These are phyloP conservation scores for Colletotrichum truncatum DNA, from an alignment of 2,329 filamentous ascomycete genomes.

Conservation along the genomic window DNA sequence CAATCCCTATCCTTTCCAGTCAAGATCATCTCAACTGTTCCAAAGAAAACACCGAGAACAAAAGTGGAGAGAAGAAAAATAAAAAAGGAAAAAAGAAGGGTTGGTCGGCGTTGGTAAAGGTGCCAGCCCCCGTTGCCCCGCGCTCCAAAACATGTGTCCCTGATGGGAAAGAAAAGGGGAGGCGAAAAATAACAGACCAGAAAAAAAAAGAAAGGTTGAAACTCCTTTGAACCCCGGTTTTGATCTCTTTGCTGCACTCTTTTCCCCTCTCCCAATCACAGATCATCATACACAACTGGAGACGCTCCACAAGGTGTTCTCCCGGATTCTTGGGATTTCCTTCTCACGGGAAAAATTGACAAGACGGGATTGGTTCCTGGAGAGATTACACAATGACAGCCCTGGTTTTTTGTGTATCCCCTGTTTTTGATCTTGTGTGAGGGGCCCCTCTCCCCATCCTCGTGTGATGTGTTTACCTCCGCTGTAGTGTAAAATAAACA, in stretches of 20 bases:
- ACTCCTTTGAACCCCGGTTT: no score
- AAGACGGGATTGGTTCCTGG: background rate
- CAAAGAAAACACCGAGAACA: background rate
- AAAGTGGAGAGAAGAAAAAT: background rate
- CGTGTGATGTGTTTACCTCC: background rate
- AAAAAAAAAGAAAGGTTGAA: background rate
- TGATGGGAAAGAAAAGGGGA: background rate
- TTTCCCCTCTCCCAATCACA: no score
- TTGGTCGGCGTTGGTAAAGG: background rate
- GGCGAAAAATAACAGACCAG: background rate
- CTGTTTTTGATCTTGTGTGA: no score
- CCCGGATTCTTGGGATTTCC: background rate
- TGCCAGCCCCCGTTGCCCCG: background rate
- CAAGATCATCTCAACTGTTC: background rate
- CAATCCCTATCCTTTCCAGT: background rate
- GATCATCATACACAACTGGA: no score
- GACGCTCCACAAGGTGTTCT: no score
- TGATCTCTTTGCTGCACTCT: no score
- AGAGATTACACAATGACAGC: conserved; percentile 3
- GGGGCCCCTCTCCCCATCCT: background rate
- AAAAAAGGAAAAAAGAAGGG: background rate
- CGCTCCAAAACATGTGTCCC: background rate
- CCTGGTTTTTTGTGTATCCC: conserved; percentile 21
- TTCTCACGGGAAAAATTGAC: background rate
- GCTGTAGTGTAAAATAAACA: background rate